phyloP scores from a whole-genome alignment of 768 basidiomycete species.

The Suillus luteus region DNA sequence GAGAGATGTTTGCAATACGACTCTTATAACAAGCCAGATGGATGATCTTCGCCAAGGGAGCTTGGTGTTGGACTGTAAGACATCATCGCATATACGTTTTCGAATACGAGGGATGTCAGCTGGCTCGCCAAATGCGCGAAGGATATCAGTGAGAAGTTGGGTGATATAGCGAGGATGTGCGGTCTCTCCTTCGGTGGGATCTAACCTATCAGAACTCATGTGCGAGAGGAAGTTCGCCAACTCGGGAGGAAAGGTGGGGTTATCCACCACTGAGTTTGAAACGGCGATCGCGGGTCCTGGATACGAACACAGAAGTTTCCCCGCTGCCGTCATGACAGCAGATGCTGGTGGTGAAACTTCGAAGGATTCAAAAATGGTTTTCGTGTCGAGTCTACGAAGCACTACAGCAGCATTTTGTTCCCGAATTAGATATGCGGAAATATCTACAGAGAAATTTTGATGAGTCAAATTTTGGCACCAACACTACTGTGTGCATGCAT shows the following conservation, averaged over 20 bases:
- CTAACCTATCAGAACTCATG: slow-evolving; percentile 34
- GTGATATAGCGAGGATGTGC: slow-evolving; percentile 47
- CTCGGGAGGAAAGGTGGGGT: slow-evolving; percentile 35
- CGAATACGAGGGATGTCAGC: slow-evolving; percentile 25
- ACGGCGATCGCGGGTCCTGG: slow-evolving; percentile 46
- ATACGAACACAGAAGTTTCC: slow-evolving; percentile 47
- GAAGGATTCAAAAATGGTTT: slow-evolving; percentile 45
- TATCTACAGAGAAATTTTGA: slow-evolving; percentile 29
- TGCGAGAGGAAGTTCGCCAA: slow-evolving; percentile 40
- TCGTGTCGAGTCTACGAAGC: slow-evolving; percentile 26
- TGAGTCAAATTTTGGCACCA: neutral
- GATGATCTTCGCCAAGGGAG: slow-evolving; percentile 40
- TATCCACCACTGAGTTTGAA: slow-evolving; percentile 28
- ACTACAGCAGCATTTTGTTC: slow-evolving; percentile 53
- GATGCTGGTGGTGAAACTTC: slow-evolving; percentile 41
- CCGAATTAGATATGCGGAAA: slow-evolving; percentile 39
- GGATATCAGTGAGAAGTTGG: slow-evolving; percentile 45
- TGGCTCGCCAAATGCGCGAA: slow-evolving; percentile 34
- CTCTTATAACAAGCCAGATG: slow-evolving; percentile 39
- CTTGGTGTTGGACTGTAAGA: slow-evolving; percentile 19
- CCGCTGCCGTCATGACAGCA: slow-evolving; percentile 36
- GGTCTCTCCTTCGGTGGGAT: slow-evolving; percentile 24
- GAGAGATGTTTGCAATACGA: slow-evolving; percentile 36
- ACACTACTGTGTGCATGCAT: neutral
- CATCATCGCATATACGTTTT: slow-evolving; percentile 37